Conservation (phyloP, 495 filamentous ascomycete species). For the Astrothelium macrocarpum region DNA sequence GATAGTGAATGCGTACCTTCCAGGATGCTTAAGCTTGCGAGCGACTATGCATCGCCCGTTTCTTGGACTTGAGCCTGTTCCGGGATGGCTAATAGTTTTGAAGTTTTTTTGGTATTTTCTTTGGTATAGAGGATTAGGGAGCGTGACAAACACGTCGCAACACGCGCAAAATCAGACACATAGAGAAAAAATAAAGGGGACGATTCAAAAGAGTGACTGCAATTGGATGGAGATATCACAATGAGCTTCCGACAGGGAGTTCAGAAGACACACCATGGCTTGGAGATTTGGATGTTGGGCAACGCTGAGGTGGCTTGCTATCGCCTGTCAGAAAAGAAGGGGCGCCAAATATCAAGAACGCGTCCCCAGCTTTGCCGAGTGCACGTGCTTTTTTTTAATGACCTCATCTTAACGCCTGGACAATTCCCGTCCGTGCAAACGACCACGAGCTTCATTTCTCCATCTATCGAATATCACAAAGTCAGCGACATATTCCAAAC, state of each 20-base stretch:
- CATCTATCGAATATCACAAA: too few relatives aligned
- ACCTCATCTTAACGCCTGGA: too few relatives aligned
- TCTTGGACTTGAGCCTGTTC: not conserved
- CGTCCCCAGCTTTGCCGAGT: not conserved
- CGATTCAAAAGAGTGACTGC: not conserved
- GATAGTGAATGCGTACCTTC: conserved; percentile 1
- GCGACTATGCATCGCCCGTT: conserved; percentile 1
- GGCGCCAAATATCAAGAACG: not conserved
- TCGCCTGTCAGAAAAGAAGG: not conserved
- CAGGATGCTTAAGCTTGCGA: conserved; percentile 1
- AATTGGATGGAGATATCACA: not conserved
- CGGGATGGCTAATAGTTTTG: not conserved
- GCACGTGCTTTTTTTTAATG: not conserved
- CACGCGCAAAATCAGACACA: not conserved
- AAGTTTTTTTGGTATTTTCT: not conserved
- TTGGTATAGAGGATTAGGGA: not conserved
- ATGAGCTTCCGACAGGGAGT: not conserved
- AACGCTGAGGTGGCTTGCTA: not conserved
- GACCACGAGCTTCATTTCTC: too few relatives aligned
- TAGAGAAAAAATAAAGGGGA: not conserved
- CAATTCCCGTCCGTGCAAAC: too few relatives aligned
- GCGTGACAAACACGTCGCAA: not conserved
- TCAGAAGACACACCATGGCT: conserved; percentile 5
- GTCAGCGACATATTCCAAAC: not conserved
- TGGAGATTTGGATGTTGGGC: not conserved